phyloP scores from a whole-genome alignment of 1,284 basidiomycete species.

The Naganishia sp. region DNA sequence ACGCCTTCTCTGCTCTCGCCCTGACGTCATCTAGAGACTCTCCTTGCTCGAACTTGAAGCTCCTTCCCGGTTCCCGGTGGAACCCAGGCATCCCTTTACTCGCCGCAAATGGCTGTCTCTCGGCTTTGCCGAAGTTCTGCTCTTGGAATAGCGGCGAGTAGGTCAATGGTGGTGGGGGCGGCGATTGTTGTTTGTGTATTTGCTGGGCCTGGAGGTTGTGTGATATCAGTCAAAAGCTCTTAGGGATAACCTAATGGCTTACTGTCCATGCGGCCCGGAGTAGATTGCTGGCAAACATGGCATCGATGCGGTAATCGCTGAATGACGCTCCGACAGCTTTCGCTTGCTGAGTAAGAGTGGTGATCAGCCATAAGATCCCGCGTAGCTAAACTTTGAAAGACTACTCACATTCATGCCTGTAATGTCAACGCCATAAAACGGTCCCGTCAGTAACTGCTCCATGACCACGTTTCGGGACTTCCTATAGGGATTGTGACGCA shows the following conservation, averaged over 20 bases:
- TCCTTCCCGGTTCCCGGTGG: constrained; percentile 43
- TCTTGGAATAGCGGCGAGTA: constrained; percentile 48
- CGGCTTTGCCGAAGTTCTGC: constrained; percentile 53
- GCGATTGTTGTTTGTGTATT: constrained; percentile 45
- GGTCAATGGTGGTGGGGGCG: constrained; percentile 44
- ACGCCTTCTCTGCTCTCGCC: constrained; percentile 50
- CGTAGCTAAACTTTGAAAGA: constrained; percentile 15
- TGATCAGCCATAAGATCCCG: background rate
- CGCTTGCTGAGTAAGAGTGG: constrained; percentile 65
- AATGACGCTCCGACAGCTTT: constrained; percentile 70
- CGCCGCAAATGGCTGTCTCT: constrained; percentile 47
- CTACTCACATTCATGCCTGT: constrained; percentile 65
- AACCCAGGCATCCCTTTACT: constrained; percentile 39
- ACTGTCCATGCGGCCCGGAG: constrained; percentile 64
- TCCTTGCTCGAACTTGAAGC: constrained; percentile 47
- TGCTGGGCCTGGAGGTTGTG: constrained; percentile 46
- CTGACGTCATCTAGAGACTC: constrained; percentile 53
- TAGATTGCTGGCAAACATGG: constrained; percentile 77
- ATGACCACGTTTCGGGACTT: constrained; percentile 14
- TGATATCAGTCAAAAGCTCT: background rate
- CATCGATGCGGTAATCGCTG: constrained; percentile 61
- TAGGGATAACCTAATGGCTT: constrained; percentile 23
- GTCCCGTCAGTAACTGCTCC: background rate
- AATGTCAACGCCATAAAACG: background rate
- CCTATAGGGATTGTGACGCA: constrained; percentile 48